Conservation (phyloP, 2,329 filamentous ascomycete species). For the Trichoderma sp. region DNA sequence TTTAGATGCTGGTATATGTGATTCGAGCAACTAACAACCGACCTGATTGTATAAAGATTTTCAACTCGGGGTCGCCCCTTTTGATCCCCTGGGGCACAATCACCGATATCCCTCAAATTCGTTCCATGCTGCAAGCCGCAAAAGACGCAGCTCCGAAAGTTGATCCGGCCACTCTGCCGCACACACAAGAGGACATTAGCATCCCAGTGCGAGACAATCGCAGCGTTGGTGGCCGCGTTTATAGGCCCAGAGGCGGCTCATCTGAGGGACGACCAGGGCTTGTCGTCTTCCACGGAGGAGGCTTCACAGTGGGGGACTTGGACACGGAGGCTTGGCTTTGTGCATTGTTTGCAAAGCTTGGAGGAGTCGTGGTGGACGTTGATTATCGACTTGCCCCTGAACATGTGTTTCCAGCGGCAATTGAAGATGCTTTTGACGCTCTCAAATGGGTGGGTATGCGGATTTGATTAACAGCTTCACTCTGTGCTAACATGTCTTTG, state of each 20-base stretch:
- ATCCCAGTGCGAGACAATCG: slow-evolving; percentile 31
- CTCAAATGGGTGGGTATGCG: slow-evolving; percentile 31
- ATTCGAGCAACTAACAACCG: background rate
- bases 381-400: slow-evolving; percentile 36
- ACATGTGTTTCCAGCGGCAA: slow-evolving; percentile 34
- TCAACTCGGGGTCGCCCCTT: slow-evolving; percentile 27
- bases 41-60: background rate
- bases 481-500: background rate
- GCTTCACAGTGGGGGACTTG: slow-evolving; percentile 34
- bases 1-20: background rate
- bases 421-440: slow-evolving; percentile 35
- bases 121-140: slow-evolving; percentile 28
- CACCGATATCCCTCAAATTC: slow-evolving; percentile 31
- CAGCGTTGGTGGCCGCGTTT: slow-evolving; percentile 29
- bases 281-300: slow-evolving; percentile 36
- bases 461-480: accelerated
- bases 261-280: slow-evolving; percentile 27
- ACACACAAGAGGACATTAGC: slow-evolving; percentile 30
- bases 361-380: slow-evolving; percentile 31
- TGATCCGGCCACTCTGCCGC: slow-evolving; percentile 28
- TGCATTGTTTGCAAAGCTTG: slow-evolving; percentile 32
- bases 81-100: slow-evolving; percentile 29
- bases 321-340: slow-evolving; percentile 33
- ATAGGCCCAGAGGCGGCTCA: slow-evolving; percentile 28
- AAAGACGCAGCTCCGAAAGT: slow-evolving; percentile 23